Percentiles rank a stretch among this genome's conserved stretches.
Conservation (phyloP, 2,329 filamentous ascomycete species). For the Fusarium luffae region DNA sequence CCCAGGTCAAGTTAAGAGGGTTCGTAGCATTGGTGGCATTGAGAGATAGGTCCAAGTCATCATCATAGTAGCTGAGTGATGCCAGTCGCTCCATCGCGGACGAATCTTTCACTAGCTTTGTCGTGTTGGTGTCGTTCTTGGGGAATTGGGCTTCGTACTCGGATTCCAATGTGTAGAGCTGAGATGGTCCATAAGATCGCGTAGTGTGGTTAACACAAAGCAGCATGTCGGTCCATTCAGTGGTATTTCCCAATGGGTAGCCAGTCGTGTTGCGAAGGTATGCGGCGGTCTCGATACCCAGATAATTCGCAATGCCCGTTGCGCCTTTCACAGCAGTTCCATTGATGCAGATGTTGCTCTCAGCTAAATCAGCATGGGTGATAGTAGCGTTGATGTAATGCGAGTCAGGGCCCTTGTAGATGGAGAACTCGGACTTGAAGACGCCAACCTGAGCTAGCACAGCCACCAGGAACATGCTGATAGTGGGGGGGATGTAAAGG, state of each 20-base stretch:
- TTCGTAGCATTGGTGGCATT: conserved; percentile 47
- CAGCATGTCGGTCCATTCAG: conserved; percentile 44
- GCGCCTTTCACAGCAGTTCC: conserved; percentile 45
- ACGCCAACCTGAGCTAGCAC: conserved; percentile 53
- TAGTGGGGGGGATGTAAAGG: conserved; percentile 54
- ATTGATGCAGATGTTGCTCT: conserved; percentile 44
- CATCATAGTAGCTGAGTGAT: conserved; percentile 5
- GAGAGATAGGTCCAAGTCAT: conserved; percentile 4
- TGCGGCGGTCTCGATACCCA: conserved; percentile 44
- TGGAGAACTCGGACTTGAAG: conserved; percentile 50
- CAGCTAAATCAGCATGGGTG: conserved; percentile 36
- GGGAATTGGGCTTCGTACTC: conserved; percentile 28
- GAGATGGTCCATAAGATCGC: conserved; percentile 44
- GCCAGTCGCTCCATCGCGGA: conserved; percentile 7
- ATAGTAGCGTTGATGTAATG: conserved; percentile 55
- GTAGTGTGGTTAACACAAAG: conserved; percentile 52
- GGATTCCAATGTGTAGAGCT: conserved; percentile 45
- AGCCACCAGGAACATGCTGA: conserved; percentile 55
- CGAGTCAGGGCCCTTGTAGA: conserved; percentile 54
- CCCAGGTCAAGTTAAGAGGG: conserved; percentile 47
- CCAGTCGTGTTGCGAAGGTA: conserved; percentile 47
- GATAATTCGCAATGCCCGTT: conserved; percentile 44
- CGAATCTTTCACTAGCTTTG: conserved; percentile 1
- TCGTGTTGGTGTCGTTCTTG: conserved; percentile 28
- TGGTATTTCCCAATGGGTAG: conserved; percentile 32